phyloP scores from a whole-genome alignment of 257 asterid species.

The Penstemon davidsonii region DNA sequence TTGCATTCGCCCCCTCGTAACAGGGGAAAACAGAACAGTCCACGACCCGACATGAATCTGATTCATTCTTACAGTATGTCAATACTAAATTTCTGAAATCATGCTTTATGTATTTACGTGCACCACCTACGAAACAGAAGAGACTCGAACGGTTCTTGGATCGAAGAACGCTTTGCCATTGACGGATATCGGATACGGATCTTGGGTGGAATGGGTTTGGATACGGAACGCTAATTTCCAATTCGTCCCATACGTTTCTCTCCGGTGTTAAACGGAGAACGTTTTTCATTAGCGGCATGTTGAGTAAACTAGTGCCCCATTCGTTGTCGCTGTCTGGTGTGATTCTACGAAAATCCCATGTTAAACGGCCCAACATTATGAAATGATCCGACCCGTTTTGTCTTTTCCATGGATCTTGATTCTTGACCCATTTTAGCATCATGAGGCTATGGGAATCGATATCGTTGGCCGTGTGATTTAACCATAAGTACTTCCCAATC shows the following conservation, averaged over 20 bases:
- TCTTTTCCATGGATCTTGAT: slow-evolving; percentile 33
- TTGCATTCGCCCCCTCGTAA: slow-evolving; percentile 37
- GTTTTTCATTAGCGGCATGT: slow-evolving; percentile 55
- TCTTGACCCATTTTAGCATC: slow-evolving; percentile 52
- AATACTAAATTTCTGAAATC: slow-evolving; percentile 36
- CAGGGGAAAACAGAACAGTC: slow-evolving; percentile 36
- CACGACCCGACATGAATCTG: slow-evolving; percentile 23
- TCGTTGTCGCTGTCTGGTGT: slow-evolving; percentile 43
- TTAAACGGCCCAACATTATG: slow-evolving; percentile 50
- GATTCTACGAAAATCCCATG: slow-evolving; percentile 66
- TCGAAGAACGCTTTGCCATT: slow-evolving; percentile 34
- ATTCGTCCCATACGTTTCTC: slow-evolving; percentile 24
- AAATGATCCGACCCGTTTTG: slow-evolving; percentile 62
- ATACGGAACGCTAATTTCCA: slow-evolving; percentile 42
- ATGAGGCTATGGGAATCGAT: slow-evolving; percentile 41
- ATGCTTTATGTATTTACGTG: slow-evolving; percentile 33
- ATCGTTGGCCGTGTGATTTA: slow-evolving; percentile 46
- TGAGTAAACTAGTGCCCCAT: slow-evolving; percentile 59
- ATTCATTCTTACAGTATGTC: slow-evolving; percentile 32
- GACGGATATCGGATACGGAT: slow-evolving; percentile 25
- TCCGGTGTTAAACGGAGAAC: slow-evolving; percentile 40
- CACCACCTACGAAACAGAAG: slow-evolving; percentile 35
- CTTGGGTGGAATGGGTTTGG: slow-evolving; percentile 45
- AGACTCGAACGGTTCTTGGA: slow-evolving; percentile 28
- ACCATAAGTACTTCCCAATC: slow-evolving; percentile 56